Evolutionary conservation across 2,329 filamentous ascomycete species (phyloP), one percentile per base, ranked within the genome.

Genomic region (Diplocarpon rosae): DNA sequence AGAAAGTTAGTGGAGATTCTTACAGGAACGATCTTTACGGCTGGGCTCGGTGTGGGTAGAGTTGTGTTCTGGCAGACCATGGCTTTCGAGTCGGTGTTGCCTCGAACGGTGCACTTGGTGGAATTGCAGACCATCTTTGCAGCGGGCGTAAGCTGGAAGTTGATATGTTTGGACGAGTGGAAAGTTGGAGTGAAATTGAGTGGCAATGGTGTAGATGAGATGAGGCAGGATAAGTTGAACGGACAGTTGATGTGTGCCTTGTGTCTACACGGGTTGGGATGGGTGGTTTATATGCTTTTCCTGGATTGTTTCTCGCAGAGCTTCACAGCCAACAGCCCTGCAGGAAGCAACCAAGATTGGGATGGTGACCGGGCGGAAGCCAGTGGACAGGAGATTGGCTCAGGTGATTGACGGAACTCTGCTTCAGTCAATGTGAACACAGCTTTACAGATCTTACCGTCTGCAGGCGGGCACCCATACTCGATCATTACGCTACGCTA

Each of bases 21-120:
- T 47, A 54, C 55, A n/a, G 55, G 54, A 28, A 43, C 37, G 24
- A 38, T 40, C 31, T 45, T 53, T 14, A 57, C 43, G 4, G 40
- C 44, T 14, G 47, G 47, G 16, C 43, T 43, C 6, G 24, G 32
- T 13, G 32, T 30, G 16, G 36, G 33, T 17, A 46, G 29, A 36
- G 41, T 34, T 28, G 36, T 45, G 16, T 45, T 48, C 15, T 36
- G 47, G 36, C 35, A 39, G 20, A 34, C 27, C 31, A 43, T 20
- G n/a, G 31, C 15, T 11, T 33, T 36, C 34, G 28, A 13, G 14
- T 17, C 36, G 27, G 41, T 34, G 14, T 42, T 28, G 27, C 40
- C 29, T 33, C 31, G 17, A 31, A 35, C 20, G 12, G 30, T 42
- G 14, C 20, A 43, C 6, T 35, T 28, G 10, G 34, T 46, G 12